Percentiles rank a stretch among this genome's conserved stretches.
Evolutionary conservation across 352 stramenopile species (phyloP).

Genomic region (Globisporangium lucens): DNA sequence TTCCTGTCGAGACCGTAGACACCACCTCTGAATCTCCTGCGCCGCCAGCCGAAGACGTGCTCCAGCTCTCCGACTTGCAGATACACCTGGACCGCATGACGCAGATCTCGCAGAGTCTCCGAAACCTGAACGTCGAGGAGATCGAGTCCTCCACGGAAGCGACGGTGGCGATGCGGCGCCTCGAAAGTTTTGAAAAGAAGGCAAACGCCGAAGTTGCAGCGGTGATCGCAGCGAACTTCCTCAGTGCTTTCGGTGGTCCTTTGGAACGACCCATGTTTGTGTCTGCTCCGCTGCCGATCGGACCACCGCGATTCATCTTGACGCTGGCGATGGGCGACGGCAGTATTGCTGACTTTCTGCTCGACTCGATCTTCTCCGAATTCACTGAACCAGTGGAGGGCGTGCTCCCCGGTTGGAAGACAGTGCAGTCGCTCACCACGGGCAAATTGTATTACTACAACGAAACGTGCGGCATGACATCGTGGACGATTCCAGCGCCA

Average conservation of each 20-base stretch:
- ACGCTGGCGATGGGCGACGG: conserved; percentile 62
- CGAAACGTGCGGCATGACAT: conserved; percentile 66
- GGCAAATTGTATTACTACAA: conserved; percentile 87
- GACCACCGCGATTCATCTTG: conserved; percentile 44
- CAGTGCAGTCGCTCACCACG: conserved; percentile 66
- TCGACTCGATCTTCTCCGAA: conserved; percentile 63
- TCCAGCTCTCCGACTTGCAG: conserved; percentile 65
- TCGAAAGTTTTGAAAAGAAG: conserved; percentile 51
- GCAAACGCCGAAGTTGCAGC: conserved; percentile 49
- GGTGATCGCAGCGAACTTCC: conserved; percentile 55
- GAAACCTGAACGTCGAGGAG: conserved; percentile 35
- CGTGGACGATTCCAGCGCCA: conserved; percentile 66
- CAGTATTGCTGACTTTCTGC: conserved; percentile 62
- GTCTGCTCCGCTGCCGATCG: conserved; percentile 8
- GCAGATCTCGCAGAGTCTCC: conserved; percentile 58
- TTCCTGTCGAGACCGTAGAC: conserved; percentile 10
- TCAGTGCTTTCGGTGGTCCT: conserved; percentile 28
- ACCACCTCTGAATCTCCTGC: not conserved
- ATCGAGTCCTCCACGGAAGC: conserved; percentile 48
- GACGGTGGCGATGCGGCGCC: conserved; percentile 40
- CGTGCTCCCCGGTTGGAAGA: conserved; percentile 48
- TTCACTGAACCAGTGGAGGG: conserved; percentile 39
- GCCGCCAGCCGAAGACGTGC: conserved; percentile 17
- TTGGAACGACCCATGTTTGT: conserved; percentile 15
- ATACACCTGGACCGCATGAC: conserved; percentile 77